phyloP scores from a whole-genome alignment of 2,329 filamentous ascomycete species.

The Coniella vitis region DNA sequence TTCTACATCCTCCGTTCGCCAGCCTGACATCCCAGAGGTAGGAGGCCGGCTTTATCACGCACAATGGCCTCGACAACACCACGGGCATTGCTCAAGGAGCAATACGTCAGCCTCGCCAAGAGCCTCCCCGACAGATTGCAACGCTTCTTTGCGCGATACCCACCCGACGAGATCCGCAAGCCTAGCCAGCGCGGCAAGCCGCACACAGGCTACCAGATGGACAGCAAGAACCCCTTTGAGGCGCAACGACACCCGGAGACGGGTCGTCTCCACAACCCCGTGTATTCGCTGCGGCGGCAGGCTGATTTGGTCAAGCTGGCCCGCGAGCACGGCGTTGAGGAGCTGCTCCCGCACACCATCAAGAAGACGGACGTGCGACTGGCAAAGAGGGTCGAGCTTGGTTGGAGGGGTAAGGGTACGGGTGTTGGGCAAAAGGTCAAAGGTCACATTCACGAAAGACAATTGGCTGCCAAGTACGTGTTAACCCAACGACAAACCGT shows the following conservation, averaged over 20 bases:
- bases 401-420: constrained; percentile 82
- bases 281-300: constrained; percentile 78
- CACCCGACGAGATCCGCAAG: constrained; percentile 57
- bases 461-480: constrained; percentile 65
- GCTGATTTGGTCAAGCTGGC: constrained; percentile 88
- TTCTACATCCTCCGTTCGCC: neutral
- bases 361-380: constrained; percentile 71
- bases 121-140: constrained; percentile 70
- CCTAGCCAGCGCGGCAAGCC: constrained; percentile 28
- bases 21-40: constrained; percentile 13
- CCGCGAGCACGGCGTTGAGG: constrained; percentile 68
- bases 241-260: constrained; percentile 72
- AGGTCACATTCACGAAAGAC: constrained; percentile 89
- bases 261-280: constrained; percentile 75
- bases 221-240: constrained; percentile 72
- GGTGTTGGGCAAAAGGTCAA: constrained; percentile 90
- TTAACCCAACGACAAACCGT: no score
- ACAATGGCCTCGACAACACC: constrained; percentile 18
- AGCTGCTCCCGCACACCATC: constrained; percentile 66
- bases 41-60: constrained; percentile 13
- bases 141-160: constrained; percentile 85
- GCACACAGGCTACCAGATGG: constrained; percentile 45
- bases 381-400: constrained; percentile 67
- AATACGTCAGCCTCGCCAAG: constrained; percentile 55
- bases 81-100: constrained; percentile 20